Base-by-base conservation (phyloP, 208 protist species). In the Novymonas esmeraldas region DNA sequence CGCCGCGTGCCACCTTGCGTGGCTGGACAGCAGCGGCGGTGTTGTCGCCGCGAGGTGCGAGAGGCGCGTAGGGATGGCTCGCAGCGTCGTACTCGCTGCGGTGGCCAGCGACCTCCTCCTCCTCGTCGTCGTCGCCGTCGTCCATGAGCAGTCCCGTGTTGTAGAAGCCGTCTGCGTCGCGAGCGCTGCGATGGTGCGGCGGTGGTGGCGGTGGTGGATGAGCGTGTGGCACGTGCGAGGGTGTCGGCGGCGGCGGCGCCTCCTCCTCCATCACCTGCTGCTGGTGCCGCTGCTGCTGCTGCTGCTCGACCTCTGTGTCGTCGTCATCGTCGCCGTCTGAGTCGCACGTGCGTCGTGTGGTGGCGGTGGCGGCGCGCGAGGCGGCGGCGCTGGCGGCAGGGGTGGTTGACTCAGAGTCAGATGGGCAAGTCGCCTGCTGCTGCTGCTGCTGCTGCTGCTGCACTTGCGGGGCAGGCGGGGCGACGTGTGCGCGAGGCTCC, bases 111-210 rank as follows among this genome's bases (percentile, higher is more conserved):
- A 26, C 52, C 22, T 24, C 34, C 16, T 65, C 39, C 16, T 67
- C 57, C 9, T 70, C 50, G 11, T 72, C 56, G 11, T 59, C 24
- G 11, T 76, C 57, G 7, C 42, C 18, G 3, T 50, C 38, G 0
- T 50, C 62, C 46, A 58, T 39, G 54, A 76, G 51, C 42, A 76
- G 24, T 1, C 46, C 55, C 7, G 62, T 76, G 28, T 60, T 50
- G 41, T 70, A 76, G 31, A 76, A 76, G 11, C 70, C 70, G 13
- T 69, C 70, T 0, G 22, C 33, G 20, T 76, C 70, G 5, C 38
- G 59, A 20, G 41, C 41, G 28, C 22, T 24, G 45, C 20, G 59
- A 16, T n/a, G 29, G 45, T 16, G 44, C 22, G 45, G 26, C 6
- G 45, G 45, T 16, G 14, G 14, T 16, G 22, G 44, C 16, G 14